Evolutionary conservation across 768 basidiomycete species (phyloP).

Genomic region (Hemileccinum impolitum): DNA sequence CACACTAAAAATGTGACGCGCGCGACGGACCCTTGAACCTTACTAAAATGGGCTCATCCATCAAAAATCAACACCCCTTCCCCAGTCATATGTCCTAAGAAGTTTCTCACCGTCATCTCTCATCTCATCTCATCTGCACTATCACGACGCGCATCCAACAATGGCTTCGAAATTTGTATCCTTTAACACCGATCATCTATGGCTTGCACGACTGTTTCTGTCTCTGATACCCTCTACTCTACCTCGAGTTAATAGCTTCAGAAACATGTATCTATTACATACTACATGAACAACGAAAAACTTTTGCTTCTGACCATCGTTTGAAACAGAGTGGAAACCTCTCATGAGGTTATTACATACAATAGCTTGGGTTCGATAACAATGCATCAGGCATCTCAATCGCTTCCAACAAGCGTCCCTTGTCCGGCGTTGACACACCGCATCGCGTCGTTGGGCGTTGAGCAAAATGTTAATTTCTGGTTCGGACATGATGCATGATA

Average conservation of each 20-base stretch:
- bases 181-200: slow-evolving; percentile 20
- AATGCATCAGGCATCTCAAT: not conserved
- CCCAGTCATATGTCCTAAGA: slow-evolving; percentile 10
- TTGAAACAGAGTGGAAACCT: too few relatives aligned
- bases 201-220: slow-evolving; percentile 18
- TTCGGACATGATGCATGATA: not conserved
- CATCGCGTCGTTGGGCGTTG: not conserved
- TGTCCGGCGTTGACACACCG: slow-evolving; percentile 6
- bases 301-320: not conserved
- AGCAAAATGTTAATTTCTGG: not conserved
- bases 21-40: slow-evolving; percentile 16
- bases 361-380: not conserved
- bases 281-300: slow-evolving; percentile 15
- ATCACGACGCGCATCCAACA: slow-evolving; percentile 16
- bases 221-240: slow-evolving; percentile 30
- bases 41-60: slow-evolving; percentile 15
- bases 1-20: slow-evolving; percentile 24
- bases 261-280: slow-evolving; percentile 30
- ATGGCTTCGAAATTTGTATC: slow-evolving; percentile 28
- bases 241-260: slow-evolving; percentile 26
- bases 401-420: not conserved
- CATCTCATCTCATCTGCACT: slow-evolving; percentile 13
- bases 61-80: slow-evolving; percentile 3
- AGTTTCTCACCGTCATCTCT: slow-evolving; percentile 27
- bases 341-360: slow-evolving; percentile 4